Conservation (phyloP, 805 yeast species). For the Zygosaccharomyces bisporus region DNA sequence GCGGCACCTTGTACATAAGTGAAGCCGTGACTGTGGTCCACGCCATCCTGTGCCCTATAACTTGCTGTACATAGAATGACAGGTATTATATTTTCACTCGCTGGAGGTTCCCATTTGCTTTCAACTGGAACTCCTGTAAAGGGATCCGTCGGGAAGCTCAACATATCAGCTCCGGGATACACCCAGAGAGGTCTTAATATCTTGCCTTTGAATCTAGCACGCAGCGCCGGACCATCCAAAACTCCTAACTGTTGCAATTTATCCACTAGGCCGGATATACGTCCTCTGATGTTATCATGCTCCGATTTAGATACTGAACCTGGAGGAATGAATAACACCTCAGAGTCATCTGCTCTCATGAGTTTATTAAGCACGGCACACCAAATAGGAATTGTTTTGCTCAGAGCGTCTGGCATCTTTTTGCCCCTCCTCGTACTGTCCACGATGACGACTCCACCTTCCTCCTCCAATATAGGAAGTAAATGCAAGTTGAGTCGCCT, state of each 20-base stretch:
- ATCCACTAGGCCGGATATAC: slow-evolving; percentile 48
- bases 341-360: slow-evolving; percentile 25
- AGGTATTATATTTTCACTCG: slow-evolving; percentile 39
- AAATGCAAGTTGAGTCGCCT: slow-evolving; percentile 74
- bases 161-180: slow-evolving; percentile 47
- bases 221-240: slow-evolving; percentile 36
- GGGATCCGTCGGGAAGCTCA: slow-evolving; percentile 23
- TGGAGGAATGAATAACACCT: slow-evolving; percentile 47
- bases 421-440: slow-evolving; percentile 89
- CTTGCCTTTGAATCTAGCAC: slow-evolving; percentile 37
- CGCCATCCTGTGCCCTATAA: slow-evolving; percentile 56
- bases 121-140: slow-evolving; percentile 32
- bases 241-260: slow-evolving; percentile 43
- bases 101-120: slow-evolving; percentile 36
- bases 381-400: slow-evolving; percentile 91
- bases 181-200: slow-evolving; percentile 65
- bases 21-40: slow-evolving; percentile 44
- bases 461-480: slow-evolving; percentile 42
- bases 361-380: slow-evolving; percentile 69
- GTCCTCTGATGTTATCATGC: slow-evolving; percentile 44
- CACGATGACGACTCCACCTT: slow-evolving; percentile 55
- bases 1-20: slow-evolving; percentile 89
- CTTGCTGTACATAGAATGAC: slow-evolving; percentile 60
- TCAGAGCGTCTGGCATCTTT: slow-evolving; percentile 77
- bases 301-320: slow-evolving; percentile 58